Evolutionary conservation across 1,284 basidiomycete species (phyloP), one percentile per base, ranked within the genome.

Genomic region (Trametes versicolor): DNA sequence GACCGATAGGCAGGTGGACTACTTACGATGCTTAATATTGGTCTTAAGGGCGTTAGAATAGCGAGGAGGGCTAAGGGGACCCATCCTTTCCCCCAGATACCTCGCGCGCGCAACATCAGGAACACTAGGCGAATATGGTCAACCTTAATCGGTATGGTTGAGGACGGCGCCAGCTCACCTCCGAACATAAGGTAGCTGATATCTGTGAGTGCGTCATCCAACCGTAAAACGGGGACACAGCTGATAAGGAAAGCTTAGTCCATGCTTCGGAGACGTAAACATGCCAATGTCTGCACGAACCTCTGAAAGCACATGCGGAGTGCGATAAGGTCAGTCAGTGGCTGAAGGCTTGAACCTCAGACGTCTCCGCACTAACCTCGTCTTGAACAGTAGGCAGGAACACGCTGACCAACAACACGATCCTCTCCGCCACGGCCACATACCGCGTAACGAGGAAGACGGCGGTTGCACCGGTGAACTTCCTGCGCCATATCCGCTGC

Each of bases 401-500:
- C 32, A 70, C 54, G 53, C 68, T 71, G 19, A 56, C 55, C 13
- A 67, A 25, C 25, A 71, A 51, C 2, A 58, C 54, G 17, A 67
- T 65, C 43, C 70, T 50, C 53, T 71, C 71, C 6, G 65, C 63
- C 4, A 72, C 50, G 10, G 62, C 62, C 5, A 53, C 63, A 52
- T 70, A 72, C 23, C 71, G 67, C 13, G 65, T 70, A 9, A 72
- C 25, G 41, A 69, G 49, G 60, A 70, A 72, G 21, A 72, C 58
- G 15, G 64, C 41, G 3, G 71, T 70, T 15, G 71, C 71, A 4
- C 67, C 69, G 19, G 67, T 64, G 45, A 69, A 65, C 15, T 61
- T 63, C 8, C 69, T 56, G 13, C 51, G 48, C 71, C 71, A 72
- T 61, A 72, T 72, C 21, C 69, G 63, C 45, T 72, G 63, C 6